phyloP scores from a whole-genome alignment of 805 yeast genomes.

The Kurtzmaniella cleridarum region DNA sequence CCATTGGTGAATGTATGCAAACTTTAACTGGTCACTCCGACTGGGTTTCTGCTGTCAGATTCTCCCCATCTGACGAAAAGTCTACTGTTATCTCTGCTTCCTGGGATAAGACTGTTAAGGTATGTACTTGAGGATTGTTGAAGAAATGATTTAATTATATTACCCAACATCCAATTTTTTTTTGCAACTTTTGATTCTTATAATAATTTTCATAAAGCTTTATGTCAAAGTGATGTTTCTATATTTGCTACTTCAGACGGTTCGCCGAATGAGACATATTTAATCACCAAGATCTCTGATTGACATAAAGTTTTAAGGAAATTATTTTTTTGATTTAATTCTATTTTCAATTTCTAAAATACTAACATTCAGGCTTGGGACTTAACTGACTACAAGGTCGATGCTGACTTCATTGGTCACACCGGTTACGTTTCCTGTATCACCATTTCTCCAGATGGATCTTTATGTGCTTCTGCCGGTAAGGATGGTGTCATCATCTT shows the following conservation, averaged over 20 bases:
- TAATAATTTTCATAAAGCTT: no score
- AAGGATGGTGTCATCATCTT: constrained; percentile 98
- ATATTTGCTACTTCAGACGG: constrained; percentile 99
- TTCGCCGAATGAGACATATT: constrained; percentile 87
- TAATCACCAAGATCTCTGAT: constrained; percentile 99
- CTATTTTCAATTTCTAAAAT: constrained; percentile 39
- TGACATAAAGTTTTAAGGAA: not conserved
- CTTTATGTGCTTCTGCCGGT: constrained; percentile 99
- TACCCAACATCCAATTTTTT: no score
- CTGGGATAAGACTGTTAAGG: constrained; percentile 98
- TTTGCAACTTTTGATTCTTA: no score
- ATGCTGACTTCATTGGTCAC: constrained; percentile 98
- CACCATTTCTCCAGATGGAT: constrained; percentile 99
- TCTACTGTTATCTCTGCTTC: constrained; percentile 93
- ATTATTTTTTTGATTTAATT: constrained; percentile 1
- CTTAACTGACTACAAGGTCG: constrained; percentile 72
- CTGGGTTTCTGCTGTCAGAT: constrained; percentile 98
- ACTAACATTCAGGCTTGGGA: constrained; percentile 76
- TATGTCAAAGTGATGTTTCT: constrained; percentile 59
- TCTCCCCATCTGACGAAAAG: constrained; percentile 77
- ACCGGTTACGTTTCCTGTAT: constrained; percentile 96
- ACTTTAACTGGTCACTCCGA: constrained; percentile 94
- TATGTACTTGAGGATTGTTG: constrained; percentile 57
- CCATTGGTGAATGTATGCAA: constrained; percentile 94
- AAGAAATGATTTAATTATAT: no score